Evolutionary conservation across 1,284 basidiomycete genomes (phyloP).

Genomic region (Pholiota adiposa): DNA sequence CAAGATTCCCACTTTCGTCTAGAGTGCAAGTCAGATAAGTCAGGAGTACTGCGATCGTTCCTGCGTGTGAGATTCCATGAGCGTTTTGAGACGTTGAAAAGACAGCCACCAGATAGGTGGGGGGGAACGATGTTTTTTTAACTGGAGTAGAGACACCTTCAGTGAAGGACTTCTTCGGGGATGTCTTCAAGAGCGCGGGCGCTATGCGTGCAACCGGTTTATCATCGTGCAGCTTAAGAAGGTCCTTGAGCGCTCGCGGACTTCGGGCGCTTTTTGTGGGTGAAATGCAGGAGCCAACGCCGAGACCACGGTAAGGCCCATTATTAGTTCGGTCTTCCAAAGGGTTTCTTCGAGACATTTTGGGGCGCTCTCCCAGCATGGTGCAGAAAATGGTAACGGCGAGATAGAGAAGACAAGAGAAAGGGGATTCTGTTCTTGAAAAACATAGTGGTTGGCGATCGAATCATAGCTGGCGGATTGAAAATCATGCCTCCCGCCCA

Average conservation of each 20-base stretch:
- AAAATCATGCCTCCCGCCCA: not conserved
- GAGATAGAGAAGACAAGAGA: not conserved
- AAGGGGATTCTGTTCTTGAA: not conserved
- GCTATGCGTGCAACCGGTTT: not conserved
- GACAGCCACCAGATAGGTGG: slow-evolving; percentile 6
- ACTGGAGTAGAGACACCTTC: not conserved
- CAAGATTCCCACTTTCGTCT: slow-evolving; percentile 8
- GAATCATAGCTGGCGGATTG: not conserved
- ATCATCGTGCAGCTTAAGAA: not conserved
- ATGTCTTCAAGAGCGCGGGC: not conserved
- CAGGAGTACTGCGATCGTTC: not conserved
- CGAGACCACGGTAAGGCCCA: not conserved
- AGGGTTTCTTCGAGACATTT: not conserved
- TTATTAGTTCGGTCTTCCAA: not conserved
- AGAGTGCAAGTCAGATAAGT: slow-evolving; percentile 8
- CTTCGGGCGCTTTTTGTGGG: not conserved
- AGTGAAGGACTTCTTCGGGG: not conserved
- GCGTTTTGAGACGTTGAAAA: not conserved
- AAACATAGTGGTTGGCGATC: slow-evolving; percentile 8
- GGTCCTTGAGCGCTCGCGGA: not conserved
- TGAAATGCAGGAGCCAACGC: not conserved
- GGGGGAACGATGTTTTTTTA: not conserved
- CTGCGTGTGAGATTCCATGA: not conserved
- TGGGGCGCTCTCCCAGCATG: not conserved
- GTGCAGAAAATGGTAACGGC: not conserved